Evolutionary conservation across 2,329 filamentous ascomycete genomes (phyloP), one percentile per base, ranked within the genome.

Genomic region (Coniochaeta hoffmannii): DNA sequence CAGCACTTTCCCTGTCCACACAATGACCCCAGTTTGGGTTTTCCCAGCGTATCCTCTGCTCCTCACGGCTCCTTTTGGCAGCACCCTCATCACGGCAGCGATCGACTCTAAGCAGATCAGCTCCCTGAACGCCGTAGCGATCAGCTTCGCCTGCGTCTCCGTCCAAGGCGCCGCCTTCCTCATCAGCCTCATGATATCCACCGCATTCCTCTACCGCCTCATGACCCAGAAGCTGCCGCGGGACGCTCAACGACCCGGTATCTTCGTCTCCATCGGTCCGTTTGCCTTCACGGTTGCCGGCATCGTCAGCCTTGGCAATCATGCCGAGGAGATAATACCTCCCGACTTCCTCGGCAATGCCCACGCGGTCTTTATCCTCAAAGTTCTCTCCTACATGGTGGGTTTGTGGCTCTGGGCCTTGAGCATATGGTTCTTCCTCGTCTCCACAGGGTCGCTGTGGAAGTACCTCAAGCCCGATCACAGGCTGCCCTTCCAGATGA

Each of bases 21-120:
- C 85, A 53, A 94, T 95, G 90, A 94, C 89, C 0, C 89, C 89
- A 0, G 84, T 90, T 17, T 94, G 89, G 89, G 90, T 93, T 55
- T 94, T 94, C 61, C 90, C 89, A 0, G 89, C 87, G 0, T 95
- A 95, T 60, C 89, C 90, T 0, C 76, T 94, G 22, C 79, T 95
- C 3, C 81, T 94, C 9, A 83, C 87, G 22, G 89, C 87, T 0
- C 87, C 89, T 0, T 84, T 91, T 61, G 89, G 87, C 15, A 79
- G 80, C 17, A 83, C 76, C 51, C 71, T 83, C 30, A 77, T 83
- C 57, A 64, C 68, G 46, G 71, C 75, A 8, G 71, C 74, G 9
- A 60, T 63, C 8, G 57, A 59, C 17, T 62, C 64, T 2, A 60
- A 62, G 7, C 62, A 60, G 8, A 62, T 62, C 4, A 56, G 62